Evolutionary conservation across 1,284 basidiomycete genomes (phyloP).

Genomic region (Fomitopsis betulina): DNA sequence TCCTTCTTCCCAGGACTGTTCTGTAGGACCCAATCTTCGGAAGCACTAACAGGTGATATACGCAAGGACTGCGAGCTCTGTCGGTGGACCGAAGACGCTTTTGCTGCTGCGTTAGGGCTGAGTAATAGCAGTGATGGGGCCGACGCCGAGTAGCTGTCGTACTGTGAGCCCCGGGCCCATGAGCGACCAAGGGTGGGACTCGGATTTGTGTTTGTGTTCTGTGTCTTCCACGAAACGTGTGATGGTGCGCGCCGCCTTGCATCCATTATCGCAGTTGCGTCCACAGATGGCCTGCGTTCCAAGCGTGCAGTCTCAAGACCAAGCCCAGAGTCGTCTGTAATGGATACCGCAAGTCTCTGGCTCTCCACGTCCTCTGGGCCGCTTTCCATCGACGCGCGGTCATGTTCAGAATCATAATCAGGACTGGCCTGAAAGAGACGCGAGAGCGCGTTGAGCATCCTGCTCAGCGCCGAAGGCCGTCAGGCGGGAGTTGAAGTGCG

Average conservation of each 20-base stretch:
- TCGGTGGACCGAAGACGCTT: constrained; percentile 14
- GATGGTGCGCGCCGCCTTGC: constrained; percentile 16
- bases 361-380: constrained; percentile 3
- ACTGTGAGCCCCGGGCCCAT: constrained; percentile 15
- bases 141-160: constrained; percentile 17
- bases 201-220: constrained; percentile 9
- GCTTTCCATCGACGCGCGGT: constrained; percentile 5
- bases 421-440: constrained; percentile 18
- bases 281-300: constrained; percentile 15
- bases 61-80: constrained; percentile 21
- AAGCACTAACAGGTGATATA: constrained; percentile 15
- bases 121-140: constrained; percentile 16
- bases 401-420: constrained; percentile 4
- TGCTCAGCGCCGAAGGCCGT: constrained; percentile 1
- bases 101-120: constrained; percentile 6
- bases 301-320: constrained; percentile 14
- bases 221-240: constrained; percentile 24
- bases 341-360: constrained; percentile 1
- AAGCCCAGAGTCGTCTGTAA: constrained; percentile 2
- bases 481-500: not conserved
- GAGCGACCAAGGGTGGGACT: constrained; percentile 12
- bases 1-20: constrained; percentile 5
- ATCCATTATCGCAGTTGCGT: constrained; percentile 13
- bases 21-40: constrained; percentile 19
- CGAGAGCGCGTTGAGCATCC: constrained; percentile 17